Base-by-base conservation (phyloP, 805 yeast genomes). In the Teunomyces funiuensis region DNA sequence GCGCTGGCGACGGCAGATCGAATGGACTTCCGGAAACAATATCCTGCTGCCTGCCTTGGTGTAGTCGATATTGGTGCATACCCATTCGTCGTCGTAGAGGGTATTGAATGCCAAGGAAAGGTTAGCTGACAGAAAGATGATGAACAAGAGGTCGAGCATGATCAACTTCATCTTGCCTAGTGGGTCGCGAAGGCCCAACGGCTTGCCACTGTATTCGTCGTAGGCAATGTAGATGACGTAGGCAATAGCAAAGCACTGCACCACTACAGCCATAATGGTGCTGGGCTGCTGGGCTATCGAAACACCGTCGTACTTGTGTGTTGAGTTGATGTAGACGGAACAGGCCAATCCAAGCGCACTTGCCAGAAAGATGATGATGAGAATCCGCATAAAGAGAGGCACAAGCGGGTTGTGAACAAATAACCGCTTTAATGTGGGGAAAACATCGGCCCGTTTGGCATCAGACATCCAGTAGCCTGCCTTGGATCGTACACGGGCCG, bases 161-260 rank as follows among this genome's bases (percentile, higher is more conserved):
- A 91, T 78, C 44, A 91, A 74, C 54, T 86, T 75, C 71, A 93
- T 77, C 59, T 93, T 93, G 17, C 85, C 88, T 45, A 79, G 69
- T 0, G 97, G 95, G 46, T 88, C 79, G 51, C 99, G 76, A 33
- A 93, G 71, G 0, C 99, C 99, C 37, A 93, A 61, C 0, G 98
- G 99, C 57, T 88, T 85, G 10, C 97, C 95, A 17, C 83, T 77
- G 62, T 88, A 91, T 62, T 93, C 99, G 61, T 93, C 98, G 54
- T 80, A 82, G 2, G 96, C 81, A 59, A 91, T 87, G 61, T 87
- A 89, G 3, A 82, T 64, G 42, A 89, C 74, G 58, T 93, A 93
- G 0, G 80, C 75, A 18, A 88, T 64, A 2, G 96, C 96, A 46
- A 82, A 71, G 20, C 88, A 69, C 55, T 89, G 91, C 3, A 91